phyloP scores from a whole-genome alignment of 495 filamentous ascomycete species.

The Neurospora discreta region DNA sequence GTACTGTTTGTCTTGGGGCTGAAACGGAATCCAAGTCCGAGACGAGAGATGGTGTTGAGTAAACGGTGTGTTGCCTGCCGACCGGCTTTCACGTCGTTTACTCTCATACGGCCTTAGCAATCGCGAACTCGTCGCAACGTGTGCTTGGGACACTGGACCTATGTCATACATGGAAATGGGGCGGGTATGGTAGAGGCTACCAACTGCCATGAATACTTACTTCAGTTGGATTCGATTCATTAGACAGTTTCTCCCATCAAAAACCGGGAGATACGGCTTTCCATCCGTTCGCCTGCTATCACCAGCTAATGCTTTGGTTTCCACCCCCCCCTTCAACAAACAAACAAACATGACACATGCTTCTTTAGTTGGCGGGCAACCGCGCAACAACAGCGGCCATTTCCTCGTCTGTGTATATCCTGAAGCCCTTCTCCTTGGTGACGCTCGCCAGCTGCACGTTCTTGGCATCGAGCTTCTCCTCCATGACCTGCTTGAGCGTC shows the following conservation, averaged over 20 bases:
- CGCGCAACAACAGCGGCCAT: constrained; percentile 85
- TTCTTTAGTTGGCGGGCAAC: constrained; percentile 41
- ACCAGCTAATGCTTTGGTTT: neutral
- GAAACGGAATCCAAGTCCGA: neutral
- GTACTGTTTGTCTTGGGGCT: neutral
- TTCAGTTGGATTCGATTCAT: neutral
- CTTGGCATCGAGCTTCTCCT: constrained; percentile 97
- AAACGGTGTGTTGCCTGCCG: neutral
- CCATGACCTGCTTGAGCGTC: constrained; percentile 99
- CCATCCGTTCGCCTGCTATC: neutral
- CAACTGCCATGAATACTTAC: neutral
- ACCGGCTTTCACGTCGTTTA: neutral
- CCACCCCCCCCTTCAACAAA: neutral
- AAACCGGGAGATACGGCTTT: neutral
- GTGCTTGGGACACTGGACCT: neutral
- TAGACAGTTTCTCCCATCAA: neutral
- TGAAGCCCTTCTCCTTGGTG: constrained; percentile 93
- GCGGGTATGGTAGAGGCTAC: neutral
- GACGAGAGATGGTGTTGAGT: neutral
- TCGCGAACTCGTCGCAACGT: neutral
- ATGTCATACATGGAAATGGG: neutral
- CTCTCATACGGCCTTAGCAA: neutral
- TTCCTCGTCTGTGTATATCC: constrained; percentile 93
- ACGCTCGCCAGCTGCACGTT: constrained; percentile 98
- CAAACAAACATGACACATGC: neutral